Evolutionary conservation across 345 rosid genomes (phyloP).

Genomic region (Luvunga scandens): DNA sequence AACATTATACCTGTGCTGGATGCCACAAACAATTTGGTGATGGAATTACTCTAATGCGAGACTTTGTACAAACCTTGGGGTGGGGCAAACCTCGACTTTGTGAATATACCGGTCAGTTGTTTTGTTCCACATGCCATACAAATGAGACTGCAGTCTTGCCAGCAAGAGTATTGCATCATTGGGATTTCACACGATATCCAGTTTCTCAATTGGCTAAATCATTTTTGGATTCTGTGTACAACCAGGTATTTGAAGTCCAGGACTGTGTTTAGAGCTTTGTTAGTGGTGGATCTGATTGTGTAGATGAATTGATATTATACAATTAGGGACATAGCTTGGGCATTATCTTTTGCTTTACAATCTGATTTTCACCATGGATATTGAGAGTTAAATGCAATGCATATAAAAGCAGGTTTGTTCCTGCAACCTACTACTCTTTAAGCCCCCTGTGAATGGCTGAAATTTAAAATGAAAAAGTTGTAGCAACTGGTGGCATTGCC

Average conservation of each 20-base stretch:
- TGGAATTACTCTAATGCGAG: constrained; percentile 63
- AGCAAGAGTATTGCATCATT: constrained; percentile 82
- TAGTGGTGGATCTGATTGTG: neutral
- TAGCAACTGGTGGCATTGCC: neutral
- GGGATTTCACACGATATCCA: constrained; percentile 83
- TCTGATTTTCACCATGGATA: neutral
- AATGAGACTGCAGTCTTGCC: constrained; percentile 86
- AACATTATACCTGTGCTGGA: constrained; percentile 88
- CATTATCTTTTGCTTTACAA: neutral
- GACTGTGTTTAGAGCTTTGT: neutral
- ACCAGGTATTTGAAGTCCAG: constrained; percentile 54
- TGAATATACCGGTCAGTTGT: constrained; percentile 85
- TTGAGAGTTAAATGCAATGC: neutral
- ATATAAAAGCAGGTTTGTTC: neutral
- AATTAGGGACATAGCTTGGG: neutral
- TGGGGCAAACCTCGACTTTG: constrained; percentile 95
- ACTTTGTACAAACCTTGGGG: constrained; percentile 73
- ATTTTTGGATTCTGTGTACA: constrained; percentile 84
- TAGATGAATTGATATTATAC: neutral
- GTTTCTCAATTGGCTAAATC: constrained; percentile 92
- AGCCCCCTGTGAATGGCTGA: neutral
- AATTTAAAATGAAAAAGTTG: neutral
- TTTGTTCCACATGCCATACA: constrained; percentile 87
- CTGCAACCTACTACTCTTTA: neutral
- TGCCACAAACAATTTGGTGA: constrained; percentile 86